Base-by-base conservation (phyloP, 1,284 basidiomycete genomes). In the Boletus semigastroideus region DNA sequence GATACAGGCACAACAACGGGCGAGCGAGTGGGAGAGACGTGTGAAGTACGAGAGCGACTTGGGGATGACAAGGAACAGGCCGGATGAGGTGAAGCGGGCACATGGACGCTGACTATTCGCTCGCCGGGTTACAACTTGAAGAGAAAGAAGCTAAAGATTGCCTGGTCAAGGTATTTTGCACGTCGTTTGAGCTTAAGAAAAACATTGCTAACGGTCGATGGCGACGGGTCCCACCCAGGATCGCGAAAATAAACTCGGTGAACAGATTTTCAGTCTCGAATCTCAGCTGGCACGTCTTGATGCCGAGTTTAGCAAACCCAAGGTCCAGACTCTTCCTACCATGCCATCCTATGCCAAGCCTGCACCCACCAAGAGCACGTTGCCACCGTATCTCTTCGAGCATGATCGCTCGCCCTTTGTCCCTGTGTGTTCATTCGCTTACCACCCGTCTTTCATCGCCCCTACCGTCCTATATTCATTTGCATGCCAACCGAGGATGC, bases 21-120 rank as follows among this genome's bases (percentile, higher is more conserved):
- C 86, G 4, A 72, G 78, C 2, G 90, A 92, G 59, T 90, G 87
- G 87, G 89, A 92, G 69, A 78, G 78, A 58, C 83, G 83, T 38
- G 80, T 86, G n/a, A 84, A 87, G 55, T 77, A 78, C 46, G 85
- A 90, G 65, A 72, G 72, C 17, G 77, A 84, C 53, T 67, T 90
- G 16, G 83, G 86, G 60, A 62, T 76, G 53, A 76, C 75, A 16
- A 77, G 76, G 53, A 81, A 79, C 42, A 78, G 79, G 60, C 65
- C 88, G 14, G 85, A 90, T 40, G 79, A 86, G 44, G 72, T 77
- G 7, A 87, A 90, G 57, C 81, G 86, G 61, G 75, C 73, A 1
- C 79, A 81, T 90, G 36, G 86, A 89, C 31, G 77, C 82, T 4
- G 89, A 92, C 60, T 77, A 82, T 56, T 80, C 83, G 5, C 66